Conservation (phyloP, 1,139 yeast species). For the Suhomyces bokatorum region DNA sequence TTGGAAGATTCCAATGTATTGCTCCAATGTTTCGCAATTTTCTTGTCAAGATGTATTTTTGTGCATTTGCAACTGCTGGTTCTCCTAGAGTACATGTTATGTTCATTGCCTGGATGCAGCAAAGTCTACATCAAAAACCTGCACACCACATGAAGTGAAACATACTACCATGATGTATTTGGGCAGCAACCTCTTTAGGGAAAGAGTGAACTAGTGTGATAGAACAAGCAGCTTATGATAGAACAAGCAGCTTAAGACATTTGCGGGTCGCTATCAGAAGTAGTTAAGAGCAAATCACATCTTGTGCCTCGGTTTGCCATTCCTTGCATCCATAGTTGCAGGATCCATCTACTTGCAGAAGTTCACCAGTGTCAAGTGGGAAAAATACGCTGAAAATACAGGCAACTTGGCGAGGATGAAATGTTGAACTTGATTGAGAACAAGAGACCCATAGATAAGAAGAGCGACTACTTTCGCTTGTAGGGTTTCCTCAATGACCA, state of each 20-base stretch:
- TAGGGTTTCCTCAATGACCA: slow-evolving; percentile 74
- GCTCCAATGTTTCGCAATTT: no score
- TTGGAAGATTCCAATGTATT: not conserved
- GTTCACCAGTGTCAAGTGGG: slow-evolving; percentile 82
- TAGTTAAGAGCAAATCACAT: slow-evolving; percentile 71
- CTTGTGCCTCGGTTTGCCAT: slow-evolving; percentile 81
- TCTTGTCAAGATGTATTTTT: no score
- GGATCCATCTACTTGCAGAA: slow-evolving; percentile 80
- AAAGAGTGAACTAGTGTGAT: slow-evolving; percentile 66
- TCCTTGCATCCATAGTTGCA: slow-evolving; percentile 73
- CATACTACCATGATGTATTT: slow-evolving; percentile 33
- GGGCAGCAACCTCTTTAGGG: slow-evolving; percentile 64
- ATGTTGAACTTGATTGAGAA: slow-evolving; percentile 59
- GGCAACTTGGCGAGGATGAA: slow-evolving; percentile 74
- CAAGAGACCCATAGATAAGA: slow-evolving; percentile 70
- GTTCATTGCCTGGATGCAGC: not conserved
- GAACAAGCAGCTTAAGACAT: slow-evolving; percentile 63
- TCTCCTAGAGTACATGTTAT: no score
- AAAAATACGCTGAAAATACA: slow-evolving; percentile 69
- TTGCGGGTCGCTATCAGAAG: slow-evolving; percentile 70
- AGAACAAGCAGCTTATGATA: slow-evolving; percentile 61
- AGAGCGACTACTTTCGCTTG: slow-evolving; percentile 80
- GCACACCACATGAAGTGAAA: not conserved
- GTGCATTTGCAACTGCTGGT: not conserved
- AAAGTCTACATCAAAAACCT: not conserved